Percentiles rank a stretch among this genome's conserved stretches.
These are phyloP conservation scores for Salix udensis DNA, from an alignment of 345 rosid genomes.

Conservation along the genomic window DNA sequence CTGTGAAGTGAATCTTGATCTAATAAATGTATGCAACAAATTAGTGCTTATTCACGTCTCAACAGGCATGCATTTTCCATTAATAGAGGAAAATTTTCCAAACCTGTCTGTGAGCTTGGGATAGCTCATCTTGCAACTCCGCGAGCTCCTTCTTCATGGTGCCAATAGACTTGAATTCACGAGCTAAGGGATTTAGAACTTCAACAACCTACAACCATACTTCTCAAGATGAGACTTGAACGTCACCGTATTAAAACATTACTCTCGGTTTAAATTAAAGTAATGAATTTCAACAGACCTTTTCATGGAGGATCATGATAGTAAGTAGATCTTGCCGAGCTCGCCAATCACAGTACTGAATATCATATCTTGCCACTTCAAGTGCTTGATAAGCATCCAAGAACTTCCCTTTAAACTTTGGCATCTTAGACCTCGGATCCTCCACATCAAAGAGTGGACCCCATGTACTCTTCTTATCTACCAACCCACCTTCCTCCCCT, in stretches of 20 bases:
- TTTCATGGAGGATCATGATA: constrained; percentile 90
- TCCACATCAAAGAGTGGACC: constrained; percentile 76
- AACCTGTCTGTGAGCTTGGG: constrained; percentile 87
- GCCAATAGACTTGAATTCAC: constrained; percentile 91
- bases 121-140: constrained; percentile 74
- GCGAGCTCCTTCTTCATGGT: constrained; percentile 90
- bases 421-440: constrained; percentile 89
- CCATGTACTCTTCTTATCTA: constrained; percentile 78
- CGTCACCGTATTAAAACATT: neutral
- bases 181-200: constrained; percentile 93
- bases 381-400: constrained; percentile 82
- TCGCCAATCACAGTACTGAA: constrained; percentile 91
- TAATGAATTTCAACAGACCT: constrained; percentile 38
- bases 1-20: neutral
- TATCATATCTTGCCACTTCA: constrained; percentile 87
- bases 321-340: constrained; percentile 95
- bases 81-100: constrained; percentile 1
- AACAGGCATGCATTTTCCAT: neutral
- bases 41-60: neutral
- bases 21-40: neutral
- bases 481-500: constrained; percentile 61
- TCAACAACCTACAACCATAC: constrained; percentile 68
- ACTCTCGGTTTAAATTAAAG: neutral
- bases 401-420: constrained; percentile 77
- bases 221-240: constrained; percentile 14